Evolutionary conservation across 495 filamentous ascomycete genomes (phyloP), one percentile per base, ranked within the genome.

Genomic region (Hyaloscypha variabilis): DNA sequence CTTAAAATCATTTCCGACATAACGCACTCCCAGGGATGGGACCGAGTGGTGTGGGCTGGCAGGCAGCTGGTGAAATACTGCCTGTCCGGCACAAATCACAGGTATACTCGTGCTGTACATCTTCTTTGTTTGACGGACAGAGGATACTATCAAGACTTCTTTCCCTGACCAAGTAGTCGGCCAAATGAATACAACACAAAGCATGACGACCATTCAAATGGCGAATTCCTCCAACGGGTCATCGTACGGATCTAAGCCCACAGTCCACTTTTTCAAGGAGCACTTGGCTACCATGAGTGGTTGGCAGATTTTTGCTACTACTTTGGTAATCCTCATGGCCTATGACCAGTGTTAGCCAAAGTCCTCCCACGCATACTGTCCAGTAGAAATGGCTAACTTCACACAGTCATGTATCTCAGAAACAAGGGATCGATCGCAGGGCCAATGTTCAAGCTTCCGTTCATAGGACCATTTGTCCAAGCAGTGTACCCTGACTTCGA

Each of bases 401-500:
- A 60, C 66, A 50, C 69, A 97, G 94, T 92, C 76, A 89, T 82
- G 70, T 99, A 98, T 77, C 83, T 95, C 70, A 85, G 81, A 72
- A 85, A 91, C 62, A 99, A 97, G 78, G 93, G 92, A 31, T 81
- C 86, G 3, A 96, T 99, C 72, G 85, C 84, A 36, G 95, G 95
- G 26, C 92, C 93, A 21, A 68, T 84, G 39, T 90, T 83, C 80
- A 99, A 99, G 78, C 83, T 91, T 52, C 95, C 95, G 26, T 97
- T 99, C 73, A 95, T 97, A 80, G 95, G 95, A 21, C 95, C 95
- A 10, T 99, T 99, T 77, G 82, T 97, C 31, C 79, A 96, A 73
- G 97, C 93, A 24, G 80, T 99, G 49, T 88, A 97, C 73, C 95
- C 95, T 58, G 91, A 94, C 64, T 97, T 97, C 77, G 85, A 88